Conservation (phyloP, 2,329 filamentous ascomycete genomes). For the Dendrostoma leiphaemia region DNA sequence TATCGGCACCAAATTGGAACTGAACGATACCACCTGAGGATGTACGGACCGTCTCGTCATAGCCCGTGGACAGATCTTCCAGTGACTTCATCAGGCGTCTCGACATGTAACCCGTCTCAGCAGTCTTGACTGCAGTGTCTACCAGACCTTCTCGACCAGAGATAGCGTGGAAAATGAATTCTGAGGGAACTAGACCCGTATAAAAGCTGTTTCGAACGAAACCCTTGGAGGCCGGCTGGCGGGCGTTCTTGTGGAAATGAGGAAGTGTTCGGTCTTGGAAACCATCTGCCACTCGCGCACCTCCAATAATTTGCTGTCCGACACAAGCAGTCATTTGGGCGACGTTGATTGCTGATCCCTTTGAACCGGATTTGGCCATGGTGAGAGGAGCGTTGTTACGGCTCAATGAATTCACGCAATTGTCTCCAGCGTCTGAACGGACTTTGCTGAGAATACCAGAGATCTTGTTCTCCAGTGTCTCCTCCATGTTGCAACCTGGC, state of each 20-base stretch:
- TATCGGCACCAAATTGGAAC: conserved; percentile 96
- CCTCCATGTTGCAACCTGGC: conserved; percentile 84
- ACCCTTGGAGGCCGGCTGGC: conserved; percentile 90
- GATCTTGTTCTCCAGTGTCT: conserved; percentile 86
- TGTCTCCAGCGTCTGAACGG: conserved; percentile 83
- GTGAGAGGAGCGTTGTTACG: conserved; percentile 89
- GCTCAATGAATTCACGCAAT: conserved; percentile 87
- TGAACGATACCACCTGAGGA: conserved; percentile 88
- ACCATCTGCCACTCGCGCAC: conserved; percentile 87
- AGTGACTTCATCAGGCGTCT: conserved; percentile 96
- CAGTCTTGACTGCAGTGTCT: conserved; percentile 98
- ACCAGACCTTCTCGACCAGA: conserved; percentile 97
- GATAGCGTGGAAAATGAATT: conserved; percentile 98
- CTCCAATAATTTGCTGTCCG: conserved; percentile 96
- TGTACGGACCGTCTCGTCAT: conserved; percentile 92
- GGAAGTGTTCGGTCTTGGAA: conserved; percentile 95
- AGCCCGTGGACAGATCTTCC: conserved; percentile 89
- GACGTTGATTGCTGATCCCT: conserved; percentile 96
- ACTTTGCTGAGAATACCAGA: conserved; percentile 91
- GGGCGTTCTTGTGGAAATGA: conserved; percentile 91
- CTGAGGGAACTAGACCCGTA: conserved; percentile 81
- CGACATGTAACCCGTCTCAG: conserved; percentile 99
- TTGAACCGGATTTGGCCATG: conserved; percentile 97
- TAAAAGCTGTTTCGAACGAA: conserved; percentile 99
- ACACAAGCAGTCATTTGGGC: conserved; percentile 98